These are phyloP conservation scores for Viola odorata DNA, from an alignment of 345 rosid species.

Conservation along the genomic window DNA sequence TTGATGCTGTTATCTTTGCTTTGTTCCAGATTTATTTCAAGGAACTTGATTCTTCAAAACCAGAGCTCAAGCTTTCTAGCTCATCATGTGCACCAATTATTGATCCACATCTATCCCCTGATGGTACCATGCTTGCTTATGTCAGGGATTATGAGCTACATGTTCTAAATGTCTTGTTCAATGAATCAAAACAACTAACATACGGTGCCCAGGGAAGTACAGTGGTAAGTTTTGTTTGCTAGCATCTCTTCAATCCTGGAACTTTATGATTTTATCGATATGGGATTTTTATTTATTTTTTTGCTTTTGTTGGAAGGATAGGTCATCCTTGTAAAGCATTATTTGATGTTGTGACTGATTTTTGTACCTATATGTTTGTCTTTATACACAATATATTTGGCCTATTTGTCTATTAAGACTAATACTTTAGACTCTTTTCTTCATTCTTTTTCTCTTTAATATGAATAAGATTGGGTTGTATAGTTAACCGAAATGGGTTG, in stretches of 20 bases:
- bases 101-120: slow-evolving; percentile 87
- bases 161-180: slow-evolving; percentile 50
- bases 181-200: slow-evolving; percentile 60
- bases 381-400: not conserved
- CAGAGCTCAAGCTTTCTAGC: slow-evolving; percentile 71
- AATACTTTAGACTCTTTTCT: not conserved
- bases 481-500: no score
- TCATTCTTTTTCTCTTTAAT: not conserved
- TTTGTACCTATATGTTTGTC: not conserved
- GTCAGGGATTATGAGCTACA: slow-evolving; percentile 67
- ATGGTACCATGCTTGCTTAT: slow-evolving; percentile 75
- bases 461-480: no score
- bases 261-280: not conserved
- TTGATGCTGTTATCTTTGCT: slow-evolving; percentile 8
- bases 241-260: not conserved
- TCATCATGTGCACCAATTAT: slow-evolving; percentile 54
- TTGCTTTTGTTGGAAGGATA: not conserved
- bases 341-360: not conserved
- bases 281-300: not conserved
- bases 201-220: slow-evolving; percentile 51
- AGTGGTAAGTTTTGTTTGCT: slow-evolving; percentile 44
- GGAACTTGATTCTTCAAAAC: slow-evolving; percentile 56
- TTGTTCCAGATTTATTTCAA: slow-evolving; percentile 67
- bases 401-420: not conserved
- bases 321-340: not conserved